Percentiles rank a stretch among this genome's conserved stretches.
These are phyloP conservation scores for Cubamyces lactineus DNA, from an alignment of 768 basidiomycete genomes.

Conservation along the genomic window DNA sequence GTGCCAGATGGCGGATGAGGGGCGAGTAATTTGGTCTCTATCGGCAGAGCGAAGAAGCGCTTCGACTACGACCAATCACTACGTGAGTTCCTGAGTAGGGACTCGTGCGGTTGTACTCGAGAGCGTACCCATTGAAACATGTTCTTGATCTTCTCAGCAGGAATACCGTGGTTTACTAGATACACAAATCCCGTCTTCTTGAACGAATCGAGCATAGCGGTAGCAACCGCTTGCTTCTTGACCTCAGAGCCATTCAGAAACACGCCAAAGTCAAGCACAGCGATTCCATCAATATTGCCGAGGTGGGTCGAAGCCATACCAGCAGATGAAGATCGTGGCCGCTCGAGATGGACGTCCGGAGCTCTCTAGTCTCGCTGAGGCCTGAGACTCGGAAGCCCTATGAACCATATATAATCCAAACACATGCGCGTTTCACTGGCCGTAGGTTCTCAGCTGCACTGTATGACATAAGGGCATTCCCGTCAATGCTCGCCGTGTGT, in stretches of 20 bases:
- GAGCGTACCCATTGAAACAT: conserved; percentile 39
- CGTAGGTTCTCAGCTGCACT: no score
- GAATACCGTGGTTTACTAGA: conserved; percentile 38
- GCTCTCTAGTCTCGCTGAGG: no score
- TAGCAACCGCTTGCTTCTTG: conserved; percentile 43
- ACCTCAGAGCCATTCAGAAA: conserved; percentile 43
- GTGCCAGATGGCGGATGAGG: conserved; percentile 41
- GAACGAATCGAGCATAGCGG: conserved; percentile 48
- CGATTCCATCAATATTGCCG: conserved; percentile 30
- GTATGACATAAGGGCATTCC: no score
- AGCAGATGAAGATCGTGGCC: neutral
- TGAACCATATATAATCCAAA: no score
- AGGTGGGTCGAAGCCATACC: conserved; percentile 6
- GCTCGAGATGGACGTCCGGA: neutral
- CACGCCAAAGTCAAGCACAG: conserved; percentile 46
- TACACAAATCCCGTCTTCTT: conserved; percentile 34
- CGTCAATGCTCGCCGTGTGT: no score
- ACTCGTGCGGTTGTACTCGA: neutral
- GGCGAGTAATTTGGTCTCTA: conserved; percentile 37
- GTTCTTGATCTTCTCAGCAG: conserved; percentile 34
- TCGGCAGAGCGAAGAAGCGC: conserved; percentile 36
- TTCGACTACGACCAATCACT: conserved; percentile 31
- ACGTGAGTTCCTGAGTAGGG: neutral
- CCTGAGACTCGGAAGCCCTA: no score
- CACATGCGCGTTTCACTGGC: no score